phyloP scores from a whole-genome alignment of 441 rosid species.

The Syzygium malaccense region DNA sequence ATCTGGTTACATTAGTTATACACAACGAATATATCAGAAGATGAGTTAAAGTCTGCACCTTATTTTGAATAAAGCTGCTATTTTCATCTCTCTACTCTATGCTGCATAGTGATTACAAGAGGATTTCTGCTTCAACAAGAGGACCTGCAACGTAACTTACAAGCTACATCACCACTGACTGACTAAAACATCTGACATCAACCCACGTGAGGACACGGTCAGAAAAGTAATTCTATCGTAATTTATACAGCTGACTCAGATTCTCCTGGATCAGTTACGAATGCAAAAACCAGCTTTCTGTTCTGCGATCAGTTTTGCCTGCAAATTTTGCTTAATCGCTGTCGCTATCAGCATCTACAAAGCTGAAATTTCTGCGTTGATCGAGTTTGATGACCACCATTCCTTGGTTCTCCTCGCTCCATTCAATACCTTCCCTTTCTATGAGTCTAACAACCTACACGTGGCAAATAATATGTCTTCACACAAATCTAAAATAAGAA shows the following conservation, averaged over 20 bases:
- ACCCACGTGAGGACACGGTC: background rate
- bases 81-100: background rate
- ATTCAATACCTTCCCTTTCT: constrained; percentile 50
- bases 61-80: background rate
- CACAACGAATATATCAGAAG: background rate
- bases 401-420: constrained; percentile 75
- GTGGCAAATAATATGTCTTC: background rate
- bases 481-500: background rate
- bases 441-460: constrained; percentile 54
- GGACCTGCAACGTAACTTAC: background rate
- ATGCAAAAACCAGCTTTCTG: background rate
- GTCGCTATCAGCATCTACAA: constrained; percentile 61
- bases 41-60: background rate
- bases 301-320: background rate
- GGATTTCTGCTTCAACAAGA: background rate
- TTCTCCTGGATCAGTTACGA: background rate
- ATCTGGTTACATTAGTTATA: background rate
- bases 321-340: constrained; percentile 20
- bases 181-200: background rate
- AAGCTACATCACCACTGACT: background rate
- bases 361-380: constrained; percentile 54
- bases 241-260: background rate
- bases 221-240: background rate
- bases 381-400: constrained; percentile 57
- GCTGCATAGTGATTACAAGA: background rate